phyloP scores from a whole-genome alignment of 768 basidiomycete genomes.

The Suillus alpinus region DNA sequence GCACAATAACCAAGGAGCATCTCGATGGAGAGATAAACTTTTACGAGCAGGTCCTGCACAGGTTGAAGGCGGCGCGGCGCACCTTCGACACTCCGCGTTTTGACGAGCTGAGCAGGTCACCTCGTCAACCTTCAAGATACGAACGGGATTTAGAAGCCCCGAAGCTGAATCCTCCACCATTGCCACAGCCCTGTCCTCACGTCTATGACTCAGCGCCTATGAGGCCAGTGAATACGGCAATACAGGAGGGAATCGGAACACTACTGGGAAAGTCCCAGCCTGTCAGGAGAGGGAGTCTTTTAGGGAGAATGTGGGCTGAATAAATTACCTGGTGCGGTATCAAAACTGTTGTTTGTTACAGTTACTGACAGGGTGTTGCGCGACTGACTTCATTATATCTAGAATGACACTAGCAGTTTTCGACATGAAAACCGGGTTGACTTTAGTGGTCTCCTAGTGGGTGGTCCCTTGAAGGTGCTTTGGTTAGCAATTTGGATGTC shows the following conservation, averaged over 20 bases:
- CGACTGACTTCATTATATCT: neutral
- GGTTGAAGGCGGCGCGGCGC: conserved; percentile 55
- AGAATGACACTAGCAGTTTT: neutral
- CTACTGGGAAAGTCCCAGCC: conserved; percentile 42
- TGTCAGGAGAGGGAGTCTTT: conserved; percentile 47
- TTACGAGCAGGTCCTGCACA: conserved; percentile 66
- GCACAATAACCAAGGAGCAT: conserved; percentile 56
- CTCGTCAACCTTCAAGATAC: conserved; percentile 69
- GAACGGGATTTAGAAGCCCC: conserved; percentile 69
- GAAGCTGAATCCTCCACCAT: conserved; percentile 37
- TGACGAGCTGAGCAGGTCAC: conserved; percentile 43
- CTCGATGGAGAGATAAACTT: conserved; percentile 77
- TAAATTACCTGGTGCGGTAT: neutral
- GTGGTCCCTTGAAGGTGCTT: too few species aligned
- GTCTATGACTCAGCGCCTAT: conserved; percentile 75
- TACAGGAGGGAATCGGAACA: conserved; percentile 70
- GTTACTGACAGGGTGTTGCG: neutral
- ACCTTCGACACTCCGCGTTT: conserved; percentile 50
- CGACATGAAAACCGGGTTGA: neutral
- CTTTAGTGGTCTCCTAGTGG: neutral
- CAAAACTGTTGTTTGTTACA: neutral
- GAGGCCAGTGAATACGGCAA: conserved; percentile 71
- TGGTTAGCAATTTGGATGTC: too few species aligned
- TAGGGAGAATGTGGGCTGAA: conserved; percentile 58
- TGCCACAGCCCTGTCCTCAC: conserved; percentile 78